These are phyloP conservation scores for Trichophaea hybrida DNA, from an alignment of 2,329 filamentous ascomycete genomes.

Conservation along the genomic window DNA sequence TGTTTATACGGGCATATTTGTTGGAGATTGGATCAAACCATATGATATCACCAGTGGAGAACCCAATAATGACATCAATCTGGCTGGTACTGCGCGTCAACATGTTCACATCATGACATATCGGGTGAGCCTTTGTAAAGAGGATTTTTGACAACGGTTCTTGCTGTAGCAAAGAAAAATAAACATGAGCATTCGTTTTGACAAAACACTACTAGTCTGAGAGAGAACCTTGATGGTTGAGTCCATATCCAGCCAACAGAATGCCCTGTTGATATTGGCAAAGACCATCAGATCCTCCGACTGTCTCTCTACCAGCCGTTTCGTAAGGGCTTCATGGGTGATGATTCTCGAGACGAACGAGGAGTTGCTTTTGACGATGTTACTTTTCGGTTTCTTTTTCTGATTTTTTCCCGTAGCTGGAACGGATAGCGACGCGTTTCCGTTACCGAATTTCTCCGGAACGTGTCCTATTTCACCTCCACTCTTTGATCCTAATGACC, in stretches of 20 bases:
- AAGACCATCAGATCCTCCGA: conserved; percentile 75
- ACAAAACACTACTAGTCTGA: not conserved
- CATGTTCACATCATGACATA: conserved; percentile 85
- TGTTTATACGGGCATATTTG: conserved; percentile 88
- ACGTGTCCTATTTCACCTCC: conserved; percentile 9
- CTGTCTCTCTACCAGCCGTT: conserved; percentile 64
- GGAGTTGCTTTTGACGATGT: conserved; percentile 95
- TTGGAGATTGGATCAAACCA: conserved; percentile 98
- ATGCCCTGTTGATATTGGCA: conserved; percentile 86
- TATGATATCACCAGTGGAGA: conserved; percentile 90
- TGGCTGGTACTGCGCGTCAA: conserved; percentile 66
- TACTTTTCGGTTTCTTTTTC: conserved; percentile 95
- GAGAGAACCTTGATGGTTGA: conserved; percentile 49
- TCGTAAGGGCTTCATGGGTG: conserved; percentile 64
- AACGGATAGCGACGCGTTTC: conserved; percentile 55
- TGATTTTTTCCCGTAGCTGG: conserved; percentile 50
- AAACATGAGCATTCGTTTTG: not conserved
- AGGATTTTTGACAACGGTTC: conserved; percentile 92
- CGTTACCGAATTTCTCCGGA: conserved; percentile 55
- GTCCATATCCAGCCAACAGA: conserved; percentile 88
- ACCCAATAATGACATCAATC: conserved; percentile 86
- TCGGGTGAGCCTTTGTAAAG: conserved; percentile 88
- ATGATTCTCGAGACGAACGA: conserved; percentile 97
- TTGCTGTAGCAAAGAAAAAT: conserved; percentile 38
- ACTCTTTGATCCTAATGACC: conserved; percentile 22